Base-by-base conservation (phyloP, 495 filamentous ascomycete genomes). In the Hypoxylon lienhwacheense region DNA sequence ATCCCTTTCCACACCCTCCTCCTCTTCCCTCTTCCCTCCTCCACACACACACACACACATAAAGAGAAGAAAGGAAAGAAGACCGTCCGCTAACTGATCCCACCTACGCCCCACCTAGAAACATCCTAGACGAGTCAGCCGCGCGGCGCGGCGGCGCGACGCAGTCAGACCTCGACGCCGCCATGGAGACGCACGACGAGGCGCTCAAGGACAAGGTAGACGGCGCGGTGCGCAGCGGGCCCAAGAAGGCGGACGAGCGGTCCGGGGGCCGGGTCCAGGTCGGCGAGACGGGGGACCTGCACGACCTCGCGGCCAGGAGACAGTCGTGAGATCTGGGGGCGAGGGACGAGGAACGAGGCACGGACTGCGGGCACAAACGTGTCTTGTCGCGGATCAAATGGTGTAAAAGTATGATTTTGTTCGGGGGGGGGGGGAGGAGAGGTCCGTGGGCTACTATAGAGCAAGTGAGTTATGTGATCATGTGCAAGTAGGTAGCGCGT, bases 281-380 rank as follows among this genome's bases (percentile, higher is more conserved):
- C 3, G 64, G 28, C 15, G 64, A 66, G 50, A 66, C 64, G 15
- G 64, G 64, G n/a, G 64, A 66, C 16, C 31, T 66, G 41, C 64
- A 61, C 19, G 64, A 66, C 7, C 43, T 66, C 4, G 64, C 64
- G 14, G 64, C 60, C 16, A 59, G 35, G 31, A 45, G 61, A 25
- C 55, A 63, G 35, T 29, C 39, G 42, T 47, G 47, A 35, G 10
- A 17, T 35, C 15, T n/a, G n/a, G n/a, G n/a, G n/a, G n/a, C n/a
- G n/a, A 37, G 33, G 2, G 14, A 4, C 8, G 24, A 5, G 4
- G 4, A 26, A 4, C 24, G 4, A 26, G 24, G 24, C 8, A 26
- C 24, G 5, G 4, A 26, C 24, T n/a, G n/a, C n/a, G n/a, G n/a
- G n/a, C n/a, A n/a, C n/a, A n/a, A n/a, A n/a, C n/a, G n/a, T n/a